Base-by-base conservation (phyloP, 345 rosid genomes). In the Acer negundo region DNA sequence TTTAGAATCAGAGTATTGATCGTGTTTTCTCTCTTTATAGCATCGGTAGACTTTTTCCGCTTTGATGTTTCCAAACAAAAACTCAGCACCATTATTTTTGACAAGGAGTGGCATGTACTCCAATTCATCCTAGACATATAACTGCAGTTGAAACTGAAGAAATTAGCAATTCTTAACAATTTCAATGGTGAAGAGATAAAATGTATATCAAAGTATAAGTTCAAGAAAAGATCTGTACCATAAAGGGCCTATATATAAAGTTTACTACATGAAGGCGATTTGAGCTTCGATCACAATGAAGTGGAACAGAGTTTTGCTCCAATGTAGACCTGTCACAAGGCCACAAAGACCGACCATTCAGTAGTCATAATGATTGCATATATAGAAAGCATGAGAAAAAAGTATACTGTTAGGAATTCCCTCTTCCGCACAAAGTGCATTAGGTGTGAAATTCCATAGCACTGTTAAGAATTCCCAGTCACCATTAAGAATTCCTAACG, bases 51-150 rank as follows among this genome's bases (percentile, higher is more conserved):
- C 86, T 76, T 79, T 83, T 67, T 87, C 87, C 4, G 94, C 91
- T 62, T 67, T 82, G 75, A 89, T 82, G 81, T 82, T 86, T 59
- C 90, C 92, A 16, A 89, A 89, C 80, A 89, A 72, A 38, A 86
- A 64, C 78, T 88, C 92, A 1, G 92, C 92, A 9, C 91, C 91
- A 61, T 82, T 80, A 89, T 89, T 90, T 78, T 77, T 84, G 40
- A 87, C 83, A 3, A 86, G 87, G 35, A 89, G 84, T 0, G 94
- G 89, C 67, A 87, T 26, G 77, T 85, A 80, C 10, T 83, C 89
- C 10, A 79, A 80, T 72, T 88, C 89, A 77, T 90, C 94, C 89
- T 89, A 88, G 65, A 85, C 80, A 35, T 86, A 87, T 74, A 88
- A 78, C 92, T 90, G 85, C 80, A 74, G 66, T 67, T 49, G 69